Conservation (phyloP, 83 land plant genomes). For the Picea abies region DNA sequence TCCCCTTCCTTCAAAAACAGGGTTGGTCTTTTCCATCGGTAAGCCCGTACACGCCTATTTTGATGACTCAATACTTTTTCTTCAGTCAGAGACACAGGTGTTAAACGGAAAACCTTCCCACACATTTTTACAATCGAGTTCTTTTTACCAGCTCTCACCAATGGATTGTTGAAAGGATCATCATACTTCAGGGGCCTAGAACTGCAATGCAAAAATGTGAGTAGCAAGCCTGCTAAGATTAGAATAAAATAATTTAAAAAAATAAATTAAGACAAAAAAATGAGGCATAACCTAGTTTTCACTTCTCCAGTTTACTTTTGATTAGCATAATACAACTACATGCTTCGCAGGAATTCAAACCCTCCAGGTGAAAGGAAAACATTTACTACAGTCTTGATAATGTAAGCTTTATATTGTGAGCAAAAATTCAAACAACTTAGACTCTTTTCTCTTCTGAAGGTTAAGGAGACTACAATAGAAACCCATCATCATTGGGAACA, state of each 20-base stretch:
- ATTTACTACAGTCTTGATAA: not conserved
- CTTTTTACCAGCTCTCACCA: constrained; percentile 66
- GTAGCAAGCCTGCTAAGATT: not conserved
- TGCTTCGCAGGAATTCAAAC: not conserved
- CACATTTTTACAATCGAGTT: constrained; percentile 83
- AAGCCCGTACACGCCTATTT: constrained; percentile 90
- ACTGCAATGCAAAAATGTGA: constrained; percentile 31
- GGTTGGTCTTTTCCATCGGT: constrained; percentile 93
- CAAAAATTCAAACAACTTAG: not conserved
- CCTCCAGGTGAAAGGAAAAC: not conserved
- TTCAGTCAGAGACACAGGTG: constrained; percentile 84
- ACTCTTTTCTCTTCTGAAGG: not conserved
- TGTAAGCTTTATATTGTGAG: not conserved
- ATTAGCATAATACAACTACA: not conserved
- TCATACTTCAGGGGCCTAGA: constrained; percentile 80
- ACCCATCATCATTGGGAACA: not conserved
- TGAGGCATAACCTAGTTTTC: not conserved
- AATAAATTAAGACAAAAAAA: not conserved
- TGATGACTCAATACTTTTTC: constrained; percentile 79
- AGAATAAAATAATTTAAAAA: not conserved
- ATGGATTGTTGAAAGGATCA: constrained; percentile 92
- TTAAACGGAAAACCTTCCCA: constrained; percentile 86
- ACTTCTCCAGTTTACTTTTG: not conserved
- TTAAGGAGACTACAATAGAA: not conserved
- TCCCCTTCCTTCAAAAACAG: constrained; percentile 93